Evolutionary conservation across 345 rosid genomes (phyloP).

Genomic region (Hirschfeldia incana): DNA sequence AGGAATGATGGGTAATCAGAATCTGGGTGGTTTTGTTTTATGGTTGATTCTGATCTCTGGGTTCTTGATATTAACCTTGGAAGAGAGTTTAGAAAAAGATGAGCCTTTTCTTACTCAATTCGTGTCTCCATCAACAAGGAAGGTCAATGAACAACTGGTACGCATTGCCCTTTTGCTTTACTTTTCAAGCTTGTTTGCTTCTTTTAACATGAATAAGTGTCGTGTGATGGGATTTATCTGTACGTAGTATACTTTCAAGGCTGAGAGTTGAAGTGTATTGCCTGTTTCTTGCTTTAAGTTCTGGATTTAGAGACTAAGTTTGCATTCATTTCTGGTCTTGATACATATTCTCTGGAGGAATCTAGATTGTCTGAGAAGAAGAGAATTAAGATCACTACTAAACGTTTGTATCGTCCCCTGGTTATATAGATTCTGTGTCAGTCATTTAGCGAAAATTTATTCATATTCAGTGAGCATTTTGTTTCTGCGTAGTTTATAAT

Average conservation of each 20-base stretch:
- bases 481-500: too few species aligned
- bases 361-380: constrained; percentile 14
- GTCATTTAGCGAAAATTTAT: too few species aligned
- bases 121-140: constrained; percentile 51
- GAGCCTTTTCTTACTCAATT: constrained; percentile 45
- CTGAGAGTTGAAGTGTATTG: not conserved
- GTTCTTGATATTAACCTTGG: constrained; percentile 43
- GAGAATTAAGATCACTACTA: not conserved
- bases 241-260: not conserved
- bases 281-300: not conserved
- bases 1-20: constrained; percentile 41
- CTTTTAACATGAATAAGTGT: not conserved
- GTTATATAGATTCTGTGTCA: too few species aligned
- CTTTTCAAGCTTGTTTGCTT: constrained; percentile 6
- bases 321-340: not conserved
- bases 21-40: constrained; percentile 29
- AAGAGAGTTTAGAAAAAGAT: constrained; percentile 42
- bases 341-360: not conserved
- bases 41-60: constrained; percentile 45
- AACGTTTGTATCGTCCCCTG: too few species aligned
- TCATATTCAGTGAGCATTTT: not conserved
- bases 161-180: constrained; percentile 17
- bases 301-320: not conserved
- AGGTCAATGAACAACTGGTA: constrained; percentile 61
- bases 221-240: not conserved